Percentiles rank a stretch among this genome's conserved stretches.
Conservation (phyloP, 1,284 basidiomycete genomes). For the Lentinula novae-zelandiae region DNA sequence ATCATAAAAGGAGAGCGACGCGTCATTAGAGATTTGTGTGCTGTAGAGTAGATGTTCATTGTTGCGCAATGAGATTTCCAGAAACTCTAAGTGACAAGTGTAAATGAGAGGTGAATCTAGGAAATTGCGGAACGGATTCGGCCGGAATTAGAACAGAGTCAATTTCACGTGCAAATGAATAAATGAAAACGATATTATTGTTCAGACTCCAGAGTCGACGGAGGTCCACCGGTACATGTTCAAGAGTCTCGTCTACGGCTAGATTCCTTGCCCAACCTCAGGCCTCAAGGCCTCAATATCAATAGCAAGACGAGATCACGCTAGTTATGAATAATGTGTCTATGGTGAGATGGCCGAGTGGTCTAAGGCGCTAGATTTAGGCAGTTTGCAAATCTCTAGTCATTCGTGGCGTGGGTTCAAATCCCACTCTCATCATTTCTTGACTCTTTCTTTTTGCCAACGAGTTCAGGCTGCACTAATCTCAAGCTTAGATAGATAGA, state of each 20-base stretch:
- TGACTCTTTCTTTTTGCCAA: not conserved
- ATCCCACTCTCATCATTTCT: constrained; percentile 8
- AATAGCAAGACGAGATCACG: too few species aligned
- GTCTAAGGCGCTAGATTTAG: constrained; percentile 11
- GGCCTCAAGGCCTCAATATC: too few species aligned
- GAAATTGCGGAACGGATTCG: not conserved
- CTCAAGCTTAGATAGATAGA: too few species aligned
- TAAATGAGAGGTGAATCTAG: not conserved
- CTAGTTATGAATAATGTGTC: not conserved
- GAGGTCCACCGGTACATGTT: too few species aligned
- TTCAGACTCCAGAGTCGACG: too few species aligned
- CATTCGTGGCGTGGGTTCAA: constrained; percentile 11
- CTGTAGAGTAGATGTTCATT: not conserved
- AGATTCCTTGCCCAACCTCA: too few species aligned
- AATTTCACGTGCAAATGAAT: too few species aligned
- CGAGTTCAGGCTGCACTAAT: not conserved
- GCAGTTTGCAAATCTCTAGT: constrained; percentile 1
- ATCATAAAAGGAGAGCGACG: not conserved
- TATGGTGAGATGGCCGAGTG: constrained; percentile 8
- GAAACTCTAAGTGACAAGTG: not conserved
- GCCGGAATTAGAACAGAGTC: too few species aligned
- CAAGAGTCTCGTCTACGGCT: too few species aligned
- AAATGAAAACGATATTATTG: too few species aligned
- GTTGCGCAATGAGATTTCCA: not conserved
- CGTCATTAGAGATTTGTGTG: not conserved